Evolutionary conservation across 345 rosid species (phyloP), one percentile per base, ranked within the genome.

Genomic region (Eucalyptus marginata): DNA sequence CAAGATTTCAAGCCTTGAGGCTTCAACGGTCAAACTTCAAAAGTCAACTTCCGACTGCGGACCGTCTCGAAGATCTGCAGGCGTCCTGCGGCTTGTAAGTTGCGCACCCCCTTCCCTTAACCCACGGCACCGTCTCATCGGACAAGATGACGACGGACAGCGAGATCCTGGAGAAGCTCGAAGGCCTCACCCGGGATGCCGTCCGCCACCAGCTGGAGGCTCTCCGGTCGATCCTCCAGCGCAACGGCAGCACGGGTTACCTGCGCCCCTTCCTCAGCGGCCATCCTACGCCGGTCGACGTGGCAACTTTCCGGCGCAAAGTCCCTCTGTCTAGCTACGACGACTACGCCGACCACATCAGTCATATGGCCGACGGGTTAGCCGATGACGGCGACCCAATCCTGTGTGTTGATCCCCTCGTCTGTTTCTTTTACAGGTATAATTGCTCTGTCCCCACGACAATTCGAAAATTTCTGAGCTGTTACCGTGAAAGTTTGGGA

Each of bases 401-500:
- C 87, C 88, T 94, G 49, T 92, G 94, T 88, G 91, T 91, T 80
- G 95, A 92, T 81, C 93, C 93, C 76, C 90, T 93, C 29, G 88
- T 92, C 17, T 93, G 94, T 86, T 93, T 92, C 92, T 93, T 94
- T 56, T 92, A 87, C 91, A 92, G 94, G 93, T 94, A 46, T 36
- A 33, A 10, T 76, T 20, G 84, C 47, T 22, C 1, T 76, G 84
- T 76, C 1, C 47, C 43, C 83, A 20, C 83, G 43, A 10, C 83
- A 76, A 76, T 76, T 40, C 47, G 29, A 20, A 76, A 0, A 76
- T 20, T 0, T 20, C 84, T 76, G 14, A 40, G 13, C 44, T 20
- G 84, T 76, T 36, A 0, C 84, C 47, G 15, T 40, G 24, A 18
- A 76, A 76, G 29, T 40, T 76, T 7, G 47, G 84, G 24, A 40